Percentiles rank a stretch among this genome's conserved stretches.
phyloP scores from a whole-genome alignment of 2,329 filamentous ascomycete genomes.

The Ophiognomonia clavigignenti-juglandacearum region DNA sequence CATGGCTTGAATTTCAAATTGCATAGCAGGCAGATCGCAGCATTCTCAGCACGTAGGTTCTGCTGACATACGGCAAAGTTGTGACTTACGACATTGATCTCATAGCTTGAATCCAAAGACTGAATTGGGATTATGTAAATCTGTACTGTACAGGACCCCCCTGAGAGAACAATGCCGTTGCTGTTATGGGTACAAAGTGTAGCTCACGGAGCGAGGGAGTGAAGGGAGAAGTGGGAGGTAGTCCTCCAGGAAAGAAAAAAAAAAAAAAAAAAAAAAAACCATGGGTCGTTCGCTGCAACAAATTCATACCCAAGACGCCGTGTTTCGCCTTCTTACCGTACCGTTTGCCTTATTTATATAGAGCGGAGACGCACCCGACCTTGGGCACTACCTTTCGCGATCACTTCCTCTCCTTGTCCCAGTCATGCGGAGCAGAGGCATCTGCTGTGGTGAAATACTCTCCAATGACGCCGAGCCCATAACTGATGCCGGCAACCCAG shows the following conservation, averaged over 20 bases:
- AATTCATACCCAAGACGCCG: neutral
- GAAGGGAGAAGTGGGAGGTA: neutral
- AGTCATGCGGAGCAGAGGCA: neutral
- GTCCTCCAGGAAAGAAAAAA: neutral
- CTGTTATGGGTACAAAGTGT: too few relatives aligned
- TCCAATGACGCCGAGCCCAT: constrained; percentile 52
- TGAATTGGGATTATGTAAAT: too few relatives aligned
- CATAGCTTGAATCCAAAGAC: too few relatives aligned
- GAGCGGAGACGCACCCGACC: constrained; percentile 4
- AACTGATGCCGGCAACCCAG: constrained; percentile 51
- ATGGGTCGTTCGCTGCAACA: neutral
- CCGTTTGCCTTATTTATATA: neutral
- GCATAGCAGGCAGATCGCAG: neutral
- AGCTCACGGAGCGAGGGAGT: too few relatives aligned
- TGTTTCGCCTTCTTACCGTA: neutral
- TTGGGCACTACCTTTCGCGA: too few relatives aligned
- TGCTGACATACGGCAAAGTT: neutral
- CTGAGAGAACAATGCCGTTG: too few relatives aligned
- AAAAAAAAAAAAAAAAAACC: too few relatives aligned
- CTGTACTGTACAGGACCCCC: too few relatives aligned
- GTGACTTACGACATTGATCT: neutral
- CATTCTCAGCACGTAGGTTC: neutral
- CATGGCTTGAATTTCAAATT: neutral
- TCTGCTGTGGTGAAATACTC: constrained; percentile 49
- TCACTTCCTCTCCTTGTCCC: too few relatives aligned